Evolutionary conservation across 1,284 basidiomycete genomes (phyloP), one percentile per base, ranked within the genome.

Genomic region (Veloboletus limbatus): DNA sequence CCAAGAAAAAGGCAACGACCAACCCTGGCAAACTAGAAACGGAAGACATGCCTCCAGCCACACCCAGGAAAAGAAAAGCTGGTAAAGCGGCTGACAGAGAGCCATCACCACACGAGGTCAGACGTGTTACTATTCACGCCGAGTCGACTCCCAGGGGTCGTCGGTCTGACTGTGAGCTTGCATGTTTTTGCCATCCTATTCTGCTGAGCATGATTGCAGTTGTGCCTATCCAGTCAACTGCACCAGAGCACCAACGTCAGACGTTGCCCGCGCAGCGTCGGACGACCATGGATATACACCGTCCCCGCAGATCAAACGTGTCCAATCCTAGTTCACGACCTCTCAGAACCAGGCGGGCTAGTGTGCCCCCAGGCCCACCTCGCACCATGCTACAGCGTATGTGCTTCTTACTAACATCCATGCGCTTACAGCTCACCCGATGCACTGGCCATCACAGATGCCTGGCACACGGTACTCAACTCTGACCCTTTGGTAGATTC

Each of bases 401-500:
- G 78, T 62, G 18, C 37, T 28, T 46, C 46, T 33, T 40, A 26
- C 40, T 37, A 17, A 28, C n/a, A 18, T 2, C 22, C 5, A 28
- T n/a, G 28, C 17, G 34, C 20, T 43, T 53, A 22, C 58, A 77
- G 76, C 35, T 74, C 71, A 42, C 79, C 78, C 54, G 73, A 78
- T 79, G 26, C 78, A 54, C 81, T 76, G 22, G 6, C 31, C 27
- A 6, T 16, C 18, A 67, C 64, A 47, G 82, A 88, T 58, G 83
- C 85, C 8, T 88, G 83, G 83, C 77, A 84, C 58, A 70, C 78
- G 9, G 73, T 79, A 21, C 75, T 72, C 39, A 77, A 74, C 28
- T 74, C 73, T 41, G 84, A 89, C 57, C 81, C 85, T 13, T 69
- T 88, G 24, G 68, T 70, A 14, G 84, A 87, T 66, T 88, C 85